Evolutionary conservation across 768 basidiomycete species (phyloP), one percentile per base, ranked within the genome.

Genomic region (Pulveroboletus sp.): DNA sequence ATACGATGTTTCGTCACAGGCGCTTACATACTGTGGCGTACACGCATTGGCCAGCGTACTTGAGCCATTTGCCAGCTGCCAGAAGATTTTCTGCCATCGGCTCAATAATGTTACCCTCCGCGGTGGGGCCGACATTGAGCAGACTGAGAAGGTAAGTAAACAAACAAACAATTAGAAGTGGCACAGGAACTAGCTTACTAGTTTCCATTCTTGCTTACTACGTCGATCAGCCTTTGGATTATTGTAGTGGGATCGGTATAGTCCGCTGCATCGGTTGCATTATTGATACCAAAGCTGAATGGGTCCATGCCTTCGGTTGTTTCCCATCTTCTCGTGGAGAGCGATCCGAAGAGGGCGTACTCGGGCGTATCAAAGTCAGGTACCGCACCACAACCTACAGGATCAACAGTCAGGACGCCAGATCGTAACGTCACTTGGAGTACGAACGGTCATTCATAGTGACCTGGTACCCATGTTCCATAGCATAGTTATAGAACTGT

Each of bases 191-290:
- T 3, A 7, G 57, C 76, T 57, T 53, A 79, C 79, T 74, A 83
- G 57, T 84, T 82, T 12, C 82, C 81, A 50, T 80, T 79, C 68
- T 83, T 83, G 24, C 79, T 78, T 17, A 76, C 80, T 50, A 83
- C 75, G 51, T 82, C 80, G 24, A 79, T 74, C 43, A 82, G 55
- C 0, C 71, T 77, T 42, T 75, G 77, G 4, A 82, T 62, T 38
- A 81, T 77, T 12, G 71, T 70, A 2, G 74, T 64, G 1, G 71
- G 74, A 43, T 75, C 75, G 67, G 76, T 81, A 56, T 80, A 82
- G 45, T 75, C 54, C 17, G 56, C 59, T 1, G 68, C 62, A 44
- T 67, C 59, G 25, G 78, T 79, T 10, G 68, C 71, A 4, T 66
- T 63, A 52, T 78, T 75, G 27, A 72, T 60, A 0, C 80, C 80